Percentiles rank a stretch among this genome's conserved stretches.
These are phyloP conservation scores for Kwoniella mangroviensis DNA, from an alignment of 768 basidiomycete species.

Conservation along the genomic window DNA sequence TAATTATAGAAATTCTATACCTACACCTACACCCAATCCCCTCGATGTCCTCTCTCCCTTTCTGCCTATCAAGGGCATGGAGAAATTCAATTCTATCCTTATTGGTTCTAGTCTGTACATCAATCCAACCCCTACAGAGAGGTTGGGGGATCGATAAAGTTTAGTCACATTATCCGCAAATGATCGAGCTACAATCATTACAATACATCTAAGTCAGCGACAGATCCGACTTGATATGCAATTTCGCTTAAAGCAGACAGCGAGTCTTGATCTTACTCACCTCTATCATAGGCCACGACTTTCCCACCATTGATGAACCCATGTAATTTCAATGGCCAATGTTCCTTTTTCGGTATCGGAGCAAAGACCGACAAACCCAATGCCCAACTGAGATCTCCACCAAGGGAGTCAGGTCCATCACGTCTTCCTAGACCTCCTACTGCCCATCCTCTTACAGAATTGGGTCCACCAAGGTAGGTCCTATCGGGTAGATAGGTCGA, in stretches of 20 bases:
- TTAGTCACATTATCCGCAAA: constrained; percentile 48
- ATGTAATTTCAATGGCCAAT: constrained; percentile 54
- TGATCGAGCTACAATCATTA: constrained; percentile 28
- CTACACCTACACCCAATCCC: constrained; percentile 55
- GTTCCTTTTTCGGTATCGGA: constrained; percentile 48
- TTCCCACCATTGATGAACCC: constrained; percentile 54
- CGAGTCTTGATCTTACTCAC: constrained; percentile 26
- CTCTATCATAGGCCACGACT: constrained; percentile 47
- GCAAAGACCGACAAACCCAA: constrained; percentile 50
- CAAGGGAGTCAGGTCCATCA: constrained; percentile 55
- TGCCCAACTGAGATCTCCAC: constrained; percentile 55
- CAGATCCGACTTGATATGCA: too few species aligned
- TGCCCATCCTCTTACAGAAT: constrained; percentile 67
- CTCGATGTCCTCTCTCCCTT: constrained; percentile 51
- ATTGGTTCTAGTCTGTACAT: constrained; percentile 54
- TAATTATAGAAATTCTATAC: constrained; percentile 53
- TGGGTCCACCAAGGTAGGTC: constrained; percentile 90
- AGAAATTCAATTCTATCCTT: constrained; percentile 54
- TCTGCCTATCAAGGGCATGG: constrained; percentile 53
- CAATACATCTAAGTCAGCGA: too few species aligned
- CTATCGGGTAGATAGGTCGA: constrained; percentile 65
- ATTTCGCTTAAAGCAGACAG: too few species aligned
- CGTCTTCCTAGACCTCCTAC: constrained; percentile 52
- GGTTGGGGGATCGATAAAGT: constrained; percentile 46
- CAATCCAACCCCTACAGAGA: constrained; percentile 53